Evolutionary conservation across 2,329 filamentous ascomycete species (phyloP).

Genomic region (Colletotrichum sp.): DNA sequence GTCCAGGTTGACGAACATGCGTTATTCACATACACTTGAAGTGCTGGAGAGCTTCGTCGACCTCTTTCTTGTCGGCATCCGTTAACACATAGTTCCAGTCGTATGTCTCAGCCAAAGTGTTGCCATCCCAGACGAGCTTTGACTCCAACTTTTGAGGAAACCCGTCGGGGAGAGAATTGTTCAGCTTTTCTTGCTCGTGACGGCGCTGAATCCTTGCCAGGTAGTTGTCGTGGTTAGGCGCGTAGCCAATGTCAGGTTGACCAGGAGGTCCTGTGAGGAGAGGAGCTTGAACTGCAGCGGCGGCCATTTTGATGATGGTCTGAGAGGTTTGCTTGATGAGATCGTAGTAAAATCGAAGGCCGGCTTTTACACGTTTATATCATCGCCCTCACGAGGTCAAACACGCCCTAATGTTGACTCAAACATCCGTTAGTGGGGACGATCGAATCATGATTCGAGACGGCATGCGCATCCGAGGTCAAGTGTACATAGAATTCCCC

Average conservation of each 20-base stretch:
- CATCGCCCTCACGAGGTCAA: background rate
- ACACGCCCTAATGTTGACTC: background rate
- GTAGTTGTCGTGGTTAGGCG: constrained; percentile 59
- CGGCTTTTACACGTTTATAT: background rate
- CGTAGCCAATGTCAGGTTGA: constrained; percentile 65
- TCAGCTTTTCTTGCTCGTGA: constrained; percentile 42
- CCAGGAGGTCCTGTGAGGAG: constrained; percentile 33
- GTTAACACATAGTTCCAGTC: constrained; percentile 59
- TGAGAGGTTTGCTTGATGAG: background rate
- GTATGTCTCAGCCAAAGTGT: constrained; percentile 49
- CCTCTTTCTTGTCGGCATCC: constrained; percentile 51
- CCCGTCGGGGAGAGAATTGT: constrained; percentile 47
- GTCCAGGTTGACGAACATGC: no score
- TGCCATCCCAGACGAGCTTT: constrained; percentile 62
- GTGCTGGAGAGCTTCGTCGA: constrained; percentile 30
- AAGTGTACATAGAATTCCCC: background rate
- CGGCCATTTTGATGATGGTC: constrained; percentile 22
- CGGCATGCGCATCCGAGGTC: background rate
- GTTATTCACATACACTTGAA: constrained; percentile 11
- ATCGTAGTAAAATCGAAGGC: background rate
- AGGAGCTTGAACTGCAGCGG: constrained; percentile 19
- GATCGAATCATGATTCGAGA: background rate
- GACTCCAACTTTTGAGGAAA: constrained; percentile 55
- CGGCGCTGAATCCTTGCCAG: constrained; percentile 52
- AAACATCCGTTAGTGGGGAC: background rate